A percentile compares a stretch with the other conserved stretches of the same genome.
These are phyloP conservation scores for Pseudocercospora cruenta DNA, from an alignment of 2,329 filamentous ascomycete genomes.

Conservation along the genomic window DNA sequence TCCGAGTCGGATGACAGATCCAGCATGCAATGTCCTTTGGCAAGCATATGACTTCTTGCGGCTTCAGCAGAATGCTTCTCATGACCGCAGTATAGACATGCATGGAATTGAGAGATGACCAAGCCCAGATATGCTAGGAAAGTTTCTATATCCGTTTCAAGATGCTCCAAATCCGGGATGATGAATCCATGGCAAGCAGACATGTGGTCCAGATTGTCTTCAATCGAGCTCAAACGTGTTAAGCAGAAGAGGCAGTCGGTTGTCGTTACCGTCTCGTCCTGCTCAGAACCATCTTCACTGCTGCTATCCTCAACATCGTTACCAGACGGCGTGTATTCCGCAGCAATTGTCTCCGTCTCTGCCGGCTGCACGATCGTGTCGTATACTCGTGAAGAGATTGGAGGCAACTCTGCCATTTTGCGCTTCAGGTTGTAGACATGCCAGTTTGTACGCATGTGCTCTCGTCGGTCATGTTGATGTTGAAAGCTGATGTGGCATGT, in stretches of 20 bases:
- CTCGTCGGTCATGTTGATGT: slow-evolving; percentile 13
- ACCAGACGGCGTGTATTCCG: neutral
- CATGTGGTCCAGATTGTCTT: slow-evolving; percentile 54
- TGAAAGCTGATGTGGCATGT: slow-evolving; percentile 22
- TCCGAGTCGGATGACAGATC: slow-evolving; percentile 23
- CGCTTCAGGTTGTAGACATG: slow-evolving; percentile 27
- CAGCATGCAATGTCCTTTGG: slow-evolving; percentile 52
- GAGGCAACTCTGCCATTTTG: slow-evolving; percentile 17
- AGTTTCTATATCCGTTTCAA: slow-evolving; percentile 53
- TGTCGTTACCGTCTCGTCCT: neutral
- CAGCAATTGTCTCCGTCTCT: neutral
- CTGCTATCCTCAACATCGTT: neutral
- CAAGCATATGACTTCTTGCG: slow-evolving; percentile 57
- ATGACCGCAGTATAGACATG: slow-evolving; percentile 57
- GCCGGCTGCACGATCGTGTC: neutral
- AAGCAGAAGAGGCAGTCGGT: slow-evolving; percentile 46
- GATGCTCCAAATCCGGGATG: slow-evolving; percentile 27
- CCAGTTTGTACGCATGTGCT: slow-evolving; percentile 27
- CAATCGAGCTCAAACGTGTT: slow-evolving; percentile 35
- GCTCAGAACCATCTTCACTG: neutral
- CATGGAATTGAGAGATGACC: slow-evolving; percentile 53
- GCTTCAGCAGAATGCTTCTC: slow-evolving; percentile 49
- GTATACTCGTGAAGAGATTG: slow-evolving; percentile 12
- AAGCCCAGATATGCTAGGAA: slow-evolving; percentile 55
- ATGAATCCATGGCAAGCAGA: slow-evolving; percentile 50